Evolutionary conservation across 2,329 filamentous ascomycete genomes (phyloP), one percentile per base, ranked within the genome.

Genomic region (Exserohilum rostratum): DNA sequence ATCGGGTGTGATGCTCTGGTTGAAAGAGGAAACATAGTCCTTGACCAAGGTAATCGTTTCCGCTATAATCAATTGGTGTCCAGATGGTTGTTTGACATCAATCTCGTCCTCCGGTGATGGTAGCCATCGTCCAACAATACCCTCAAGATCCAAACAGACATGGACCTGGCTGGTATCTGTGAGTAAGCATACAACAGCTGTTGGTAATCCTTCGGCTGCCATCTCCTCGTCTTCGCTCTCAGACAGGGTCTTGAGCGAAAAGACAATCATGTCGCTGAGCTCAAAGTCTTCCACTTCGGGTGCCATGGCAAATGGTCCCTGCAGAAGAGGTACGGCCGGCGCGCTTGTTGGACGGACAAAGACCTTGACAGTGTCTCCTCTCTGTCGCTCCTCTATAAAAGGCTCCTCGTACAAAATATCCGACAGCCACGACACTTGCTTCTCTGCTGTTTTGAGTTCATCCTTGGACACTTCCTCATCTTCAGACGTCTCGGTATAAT

Each of bases 61-160:
- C 20, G 78, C 75, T 2, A 80, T 61, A 18, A 72, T 55, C 17
- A 76, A 59, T 22, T 65, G 65, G 39, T 74, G 71, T 9, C 69
- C 66, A 12, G 55, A 42, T 12, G 55, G 39, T 40, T 68, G 61
- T 27, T 54, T 35, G 3, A 54, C 27, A 10, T 62, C 57, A 18
- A 57, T 57, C n/a, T 67, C 63, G 25, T 68, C 59, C 60, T 69
- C 63, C 45, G 72, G 70, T 13, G 73, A 69, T 17, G 85, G 85
- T 6, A 88, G 78, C 86, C 86, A 88, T 63, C 85, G 82, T 6
- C 83, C 85, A 61, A 86, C 80, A 2, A 88, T 80, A 0, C 85
- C 85, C 46, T 87, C 82, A 29, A 87, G 69, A 60, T 88, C 84
- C 25, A 88, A 77, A 57, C 82, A 87, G 29, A 87, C 70, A 58